Conservation (phyloP, 345 rosid genomes). For the Ceriops zippeliana region DNA sequence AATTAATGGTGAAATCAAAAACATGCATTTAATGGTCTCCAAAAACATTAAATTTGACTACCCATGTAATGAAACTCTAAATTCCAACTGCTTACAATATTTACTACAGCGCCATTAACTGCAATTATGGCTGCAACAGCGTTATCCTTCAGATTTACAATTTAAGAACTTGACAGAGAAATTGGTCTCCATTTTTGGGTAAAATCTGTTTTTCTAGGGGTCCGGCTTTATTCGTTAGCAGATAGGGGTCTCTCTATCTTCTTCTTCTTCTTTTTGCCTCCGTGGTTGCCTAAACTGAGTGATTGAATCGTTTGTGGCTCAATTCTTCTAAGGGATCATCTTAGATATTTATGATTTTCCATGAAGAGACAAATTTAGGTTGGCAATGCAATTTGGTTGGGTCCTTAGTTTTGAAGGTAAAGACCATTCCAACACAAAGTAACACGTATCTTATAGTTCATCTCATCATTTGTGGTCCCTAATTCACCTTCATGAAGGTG, state of each 20-base stretch:
- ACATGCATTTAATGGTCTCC: too few species aligned
- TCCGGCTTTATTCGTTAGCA: neutral
- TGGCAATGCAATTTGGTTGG: constrained; percentile 27
- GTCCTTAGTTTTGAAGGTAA: constrained; percentile 34
- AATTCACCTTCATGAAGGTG: constrained; percentile 31
- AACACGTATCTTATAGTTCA: constrained; percentile 20
- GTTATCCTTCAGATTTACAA: too few species aligned
- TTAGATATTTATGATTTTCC: constrained; percentile 15
- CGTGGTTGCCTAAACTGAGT: constrained; percentile 9
- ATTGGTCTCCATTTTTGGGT: constrained; percentile 15
- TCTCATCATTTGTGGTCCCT: constrained; percentile 44
- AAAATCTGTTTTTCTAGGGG: constrained; percentile 12
- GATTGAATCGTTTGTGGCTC: constrained; percentile 42
- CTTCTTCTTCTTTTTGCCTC: neutral
- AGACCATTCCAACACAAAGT: constrained; percentile 36
- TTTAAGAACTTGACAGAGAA: neutral
- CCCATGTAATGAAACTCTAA: too few species aligned
- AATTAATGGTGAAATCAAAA: too few species aligned
- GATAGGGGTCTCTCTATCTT: neutral
- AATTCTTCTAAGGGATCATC: neutral
- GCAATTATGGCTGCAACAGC: too few species aligned
- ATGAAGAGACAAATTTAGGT: constrained; percentile 25
- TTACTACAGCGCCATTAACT: too few species aligned
- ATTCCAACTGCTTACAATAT: too few species aligned
- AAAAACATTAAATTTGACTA: too few species aligned